Percentiles rank a stretch among this genome's conserved stretches.
Evolutionary conservation across 2,329 filamentous ascomycete genomes (phyloP).

Genomic region (Trichophyton equinum): DNA sequence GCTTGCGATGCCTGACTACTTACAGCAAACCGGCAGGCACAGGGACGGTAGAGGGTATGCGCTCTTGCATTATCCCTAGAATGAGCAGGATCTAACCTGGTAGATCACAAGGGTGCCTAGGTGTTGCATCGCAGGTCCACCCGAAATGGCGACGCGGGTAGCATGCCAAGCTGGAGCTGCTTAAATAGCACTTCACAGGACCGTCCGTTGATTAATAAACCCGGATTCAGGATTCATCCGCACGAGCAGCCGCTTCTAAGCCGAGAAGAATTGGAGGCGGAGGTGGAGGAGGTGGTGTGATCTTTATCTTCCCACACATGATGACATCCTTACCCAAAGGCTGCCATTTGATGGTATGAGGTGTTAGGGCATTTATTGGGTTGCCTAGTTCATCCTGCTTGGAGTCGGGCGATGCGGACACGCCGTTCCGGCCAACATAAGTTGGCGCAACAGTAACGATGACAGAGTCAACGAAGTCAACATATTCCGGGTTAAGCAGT

Average conservation of each 20-base stretch:
- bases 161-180: constrained; percentile 8
- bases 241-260: constrained; percentile 13
- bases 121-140: no score
- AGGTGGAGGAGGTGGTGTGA: constrained; percentile 7
- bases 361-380: constrained; percentile 49
- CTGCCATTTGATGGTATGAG: constrained; percentile 58
- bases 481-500: constrained; percentile 52
- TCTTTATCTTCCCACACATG: constrained; percentile 53
- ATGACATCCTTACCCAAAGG: constrained; percentile 75
- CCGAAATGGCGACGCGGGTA: constrained; percentile 15
- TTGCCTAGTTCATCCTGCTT: constrained; percentile 39
- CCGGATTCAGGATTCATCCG: not conserved
- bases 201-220: not conserved
- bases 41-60: no score
- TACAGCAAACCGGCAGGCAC: no score
- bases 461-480: constrained; percentile 57
- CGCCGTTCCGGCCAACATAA: constrained; percentile 75
- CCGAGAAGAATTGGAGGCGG: constrained; percentile 11
- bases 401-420: constrained; percentile 60
- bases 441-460: constrained; percentile 82
- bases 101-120: no score
- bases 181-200: constrained; percentile 9
- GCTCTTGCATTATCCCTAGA: no score
- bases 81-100: no score
- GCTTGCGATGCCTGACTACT: no score